These are phyloP conservation scores for Podila horticola DNA, from an alignment of 192 early-diverging fungal genomes.

Conservation along the genomic window DNA sequence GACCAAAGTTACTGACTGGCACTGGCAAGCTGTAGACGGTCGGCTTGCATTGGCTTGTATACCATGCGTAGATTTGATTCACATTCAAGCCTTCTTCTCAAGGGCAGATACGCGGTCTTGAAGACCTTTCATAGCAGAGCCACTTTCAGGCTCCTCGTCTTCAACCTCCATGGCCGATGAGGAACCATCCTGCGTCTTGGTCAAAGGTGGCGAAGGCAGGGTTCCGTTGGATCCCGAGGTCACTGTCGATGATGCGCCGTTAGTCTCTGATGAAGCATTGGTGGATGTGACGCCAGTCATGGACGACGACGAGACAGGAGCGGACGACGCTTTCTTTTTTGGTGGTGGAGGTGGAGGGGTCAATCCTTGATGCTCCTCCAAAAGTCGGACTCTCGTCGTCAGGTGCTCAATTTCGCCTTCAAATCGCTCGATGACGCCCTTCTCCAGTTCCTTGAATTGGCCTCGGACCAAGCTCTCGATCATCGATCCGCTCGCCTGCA, in stretches of 20 bases:
- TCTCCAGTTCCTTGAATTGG: conserved; percentile 80
- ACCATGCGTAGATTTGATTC: background rate
- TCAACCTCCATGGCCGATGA: conserved; percentile 38
- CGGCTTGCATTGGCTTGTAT: too few species aligned
- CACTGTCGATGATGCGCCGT: background rate
- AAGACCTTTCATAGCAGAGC: conserved; percentile 17
- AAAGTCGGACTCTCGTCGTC: conserved; percentile 33
- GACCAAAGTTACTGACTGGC: too few species aligned
- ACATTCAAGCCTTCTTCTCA: conserved; percentile 18
- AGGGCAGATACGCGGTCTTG: conserved; percentile 27
- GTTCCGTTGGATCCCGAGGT: conserved; percentile 1
- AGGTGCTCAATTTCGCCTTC: conserved; percentile 55
- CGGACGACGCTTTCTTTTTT: conserved; percentile 5
- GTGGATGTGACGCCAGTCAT: conserved; percentile 26
- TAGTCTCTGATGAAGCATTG: background rate
- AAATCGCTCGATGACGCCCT: conserved; percentile 64
- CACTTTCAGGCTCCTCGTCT: conserved; percentile 15
- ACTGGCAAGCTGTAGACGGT: background rate
- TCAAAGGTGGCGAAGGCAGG: conserved; percentile 39
- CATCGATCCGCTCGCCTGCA: conserved; percentile 78
- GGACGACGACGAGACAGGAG: conserved; percentile 1
- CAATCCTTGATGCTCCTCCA: conserved; percentile 48
- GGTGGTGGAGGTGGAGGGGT: conserved; percentile 31
- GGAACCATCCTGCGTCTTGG: conserved; percentile 19
- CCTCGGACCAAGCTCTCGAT: conserved; percentile 81